A percentile compares a stretch with the other conserved stretches of the same genome.
Conservation (phyloP, 2,329 filamentous ascomycete genomes). For the Tolypocladium guangdongense region DNA sequence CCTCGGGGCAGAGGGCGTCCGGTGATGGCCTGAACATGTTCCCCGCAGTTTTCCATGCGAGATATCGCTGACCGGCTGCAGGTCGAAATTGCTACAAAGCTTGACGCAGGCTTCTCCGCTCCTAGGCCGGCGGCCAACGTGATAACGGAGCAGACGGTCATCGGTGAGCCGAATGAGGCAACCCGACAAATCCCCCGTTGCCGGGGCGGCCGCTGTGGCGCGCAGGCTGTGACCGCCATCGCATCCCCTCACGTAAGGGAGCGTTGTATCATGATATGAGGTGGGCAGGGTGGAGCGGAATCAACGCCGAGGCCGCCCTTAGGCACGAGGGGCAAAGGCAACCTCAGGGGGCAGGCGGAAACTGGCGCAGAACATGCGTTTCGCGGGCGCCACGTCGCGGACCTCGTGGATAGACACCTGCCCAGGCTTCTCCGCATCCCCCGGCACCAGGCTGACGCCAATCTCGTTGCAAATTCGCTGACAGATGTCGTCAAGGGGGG, state of each 20-base stretch:
- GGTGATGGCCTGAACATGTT: not conserved
- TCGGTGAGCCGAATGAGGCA: not conserved
- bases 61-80: constrained; percentile 3
- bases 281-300: not conserved
- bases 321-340: constrained; percentile 50
- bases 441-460: constrained; percentile 28
- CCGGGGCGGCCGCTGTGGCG: too few relatives aligned
- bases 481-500: constrained; percentile 41
- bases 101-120: not conserved
- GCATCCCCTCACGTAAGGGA: not conserved
- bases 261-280: not conserved
- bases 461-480: constrained; percentile 29
- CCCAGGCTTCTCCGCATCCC: constrained; percentile 33
- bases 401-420: constrained; percentile 56
- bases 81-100: not conserved
- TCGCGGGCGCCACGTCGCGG: constrained; percentile 81
- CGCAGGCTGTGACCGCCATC: not conserved
- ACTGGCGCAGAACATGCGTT: constrained; percentile 93
- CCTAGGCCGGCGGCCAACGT: not conserved
- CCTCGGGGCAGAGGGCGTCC: not conserved
- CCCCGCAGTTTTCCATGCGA: constrained; percentile 1
- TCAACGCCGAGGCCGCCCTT: not conserved
- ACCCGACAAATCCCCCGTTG: not conserved
- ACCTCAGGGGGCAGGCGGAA: constrained; percentile 77
- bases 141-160: not conserved